phyloP scores from a whole-genome alignment of 1,139 yeast genomes.

The Meyerozyma smithsonii region DNA sequence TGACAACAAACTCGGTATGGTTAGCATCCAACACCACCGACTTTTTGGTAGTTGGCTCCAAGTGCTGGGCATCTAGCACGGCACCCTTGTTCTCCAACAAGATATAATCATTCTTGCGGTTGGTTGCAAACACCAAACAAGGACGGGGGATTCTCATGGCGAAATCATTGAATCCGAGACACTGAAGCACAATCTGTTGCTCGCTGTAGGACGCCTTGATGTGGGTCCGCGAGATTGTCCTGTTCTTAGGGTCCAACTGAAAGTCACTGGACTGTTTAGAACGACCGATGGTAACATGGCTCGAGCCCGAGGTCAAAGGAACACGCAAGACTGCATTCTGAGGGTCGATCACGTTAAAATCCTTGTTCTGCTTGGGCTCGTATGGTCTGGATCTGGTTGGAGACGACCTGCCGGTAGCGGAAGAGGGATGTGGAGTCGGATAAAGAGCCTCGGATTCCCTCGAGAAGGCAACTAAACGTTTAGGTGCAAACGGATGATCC shows the following conservation, averaged over 20 bases:
- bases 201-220: slow-evolving; percentile 29
- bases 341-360: slow-evolving; percentile 39
- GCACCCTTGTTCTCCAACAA: slow-evolving; percentile 24
- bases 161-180: slow-evolving; percentile 71
- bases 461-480: slow-evolving; percentile 1
- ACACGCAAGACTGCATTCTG: slow-evolving; percentile 33
- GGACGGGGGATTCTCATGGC: slow-evolving; percentile 55
- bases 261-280: slow-evolving; percentile 61
- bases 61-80: slow-evolving; percentile 6
- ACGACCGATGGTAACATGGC: slow-evolving; percentile 49
- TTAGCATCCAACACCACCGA: slow-evolving; percentile 39
- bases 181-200: slow-evolving; percentile 37
- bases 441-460: slow-evolving; percentile 13
- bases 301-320: slow-evolving; percentile 23
- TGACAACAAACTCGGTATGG: slow-evolving; percentile 54
- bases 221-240: slow-evolving; percentile 67
- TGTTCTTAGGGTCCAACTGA: slow-evolving; percentile 49
- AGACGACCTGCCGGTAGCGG: slow-evolving; percentile 45
- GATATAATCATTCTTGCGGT: slow-evolving; percentile 23
- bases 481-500: slow-evolving; percentile 20
- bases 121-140: slow-evolving; percentile 31
- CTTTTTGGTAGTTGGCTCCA: slow-evolving; percentile 12
- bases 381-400: slow-evolving; percentile 20
- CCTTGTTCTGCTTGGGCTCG: slow-evolving; percentile 21
- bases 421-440: slow-evolving; percentile 57